Evolutionary conservation across 768 basidiomycete species (phyloP).

Genomic region (Tricholoma hemisulphureum): DNA sequence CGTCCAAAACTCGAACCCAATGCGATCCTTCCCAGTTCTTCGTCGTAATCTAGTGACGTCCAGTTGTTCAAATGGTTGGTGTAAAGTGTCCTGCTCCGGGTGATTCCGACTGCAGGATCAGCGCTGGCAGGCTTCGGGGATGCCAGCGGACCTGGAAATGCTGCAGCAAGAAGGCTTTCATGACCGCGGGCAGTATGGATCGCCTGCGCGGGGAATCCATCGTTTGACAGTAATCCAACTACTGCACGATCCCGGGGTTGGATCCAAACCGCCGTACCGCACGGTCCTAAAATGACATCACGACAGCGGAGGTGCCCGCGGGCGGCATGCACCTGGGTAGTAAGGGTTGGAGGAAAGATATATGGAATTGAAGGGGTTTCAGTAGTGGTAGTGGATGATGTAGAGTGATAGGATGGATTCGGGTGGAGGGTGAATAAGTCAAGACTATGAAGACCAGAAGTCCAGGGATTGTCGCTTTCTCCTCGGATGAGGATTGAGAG

Average conservation of each 20-base stretch:
- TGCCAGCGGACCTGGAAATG: constrained; percentile 49
- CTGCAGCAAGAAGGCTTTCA: constrained; percentile 42
- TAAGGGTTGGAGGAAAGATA: constrained; percentile 48
- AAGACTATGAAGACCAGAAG: constrained; percentile 44
- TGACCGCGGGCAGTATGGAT: constrained; percentile 13
- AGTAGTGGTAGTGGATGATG: constrained; percentile 3
- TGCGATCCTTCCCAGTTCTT: constrained; percentile 51
- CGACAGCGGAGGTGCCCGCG: constrained; percentile 56
- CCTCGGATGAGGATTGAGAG: constrained; percentile 56
- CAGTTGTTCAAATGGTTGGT: constrained; percentile 41
- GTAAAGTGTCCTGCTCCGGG: constrained; percentile 28
- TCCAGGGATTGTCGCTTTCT: constrained; percentile 63
- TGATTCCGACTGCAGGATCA: background rate
- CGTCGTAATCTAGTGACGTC: constrained; percentile 63
- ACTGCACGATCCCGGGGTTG: constrained; percentile 49
- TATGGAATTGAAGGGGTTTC: constrained; percentile 25
- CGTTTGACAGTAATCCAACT: constrained; percentile 33
- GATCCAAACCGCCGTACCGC: constrained; percentile 64
- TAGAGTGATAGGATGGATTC: constrained; percentile 26
- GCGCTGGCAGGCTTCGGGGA: background rate
- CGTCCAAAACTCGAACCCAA: constrained; percentile 50
- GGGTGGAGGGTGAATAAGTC: constrained; percentile 50
- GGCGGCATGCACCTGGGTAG: constrained; percentile 34
- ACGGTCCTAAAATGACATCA: constrained; percentile 49
- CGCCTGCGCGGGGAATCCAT: constrained; percentile 21